phyloP scores from a whole-genome alignment of 768 basidiomycete genomes.

The Mycena chlorophos region DNA sequence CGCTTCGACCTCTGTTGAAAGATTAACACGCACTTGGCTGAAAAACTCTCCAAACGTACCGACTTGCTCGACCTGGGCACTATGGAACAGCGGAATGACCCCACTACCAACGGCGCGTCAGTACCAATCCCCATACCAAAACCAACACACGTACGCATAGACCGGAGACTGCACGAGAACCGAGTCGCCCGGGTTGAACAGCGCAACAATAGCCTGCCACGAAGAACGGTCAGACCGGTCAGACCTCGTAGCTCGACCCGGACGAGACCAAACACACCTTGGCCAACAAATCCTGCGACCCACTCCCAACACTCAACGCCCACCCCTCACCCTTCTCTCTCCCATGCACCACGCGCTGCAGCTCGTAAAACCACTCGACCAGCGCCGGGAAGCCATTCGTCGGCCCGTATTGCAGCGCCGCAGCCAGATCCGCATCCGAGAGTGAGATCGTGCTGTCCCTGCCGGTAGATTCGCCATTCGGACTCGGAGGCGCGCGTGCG shows the following conservation, averaged over 20 bases:
- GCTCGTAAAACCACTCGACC: constrained; percentile 62
- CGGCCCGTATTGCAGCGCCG: constrained; percentile 74
- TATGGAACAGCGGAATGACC: constrained; percentile 61
- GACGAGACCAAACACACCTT: constrained; percentile 70
- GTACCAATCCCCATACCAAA: constrained; percentile 17
- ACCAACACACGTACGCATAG: constrained; percentile 55
- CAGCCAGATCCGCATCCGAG: constrained; percentile 56
- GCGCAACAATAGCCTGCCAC: constrained; percentile 70
- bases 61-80: constrained; percentile 57
- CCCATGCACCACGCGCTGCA: constrained; percentile 73
- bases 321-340: constrained; percentile 65
- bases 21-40: neutral
- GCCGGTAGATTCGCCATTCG: constrained; percentile 18
- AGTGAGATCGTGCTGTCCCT: constrained; percentile 57
- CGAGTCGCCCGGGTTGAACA: constrained; percentile 78
- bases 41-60: constrained; percentile 38
- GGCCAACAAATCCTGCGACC: constrained; percentile 86
- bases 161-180: constrained; percentile 82
- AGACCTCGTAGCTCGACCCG: no score
- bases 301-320: constrained; percentile 75
- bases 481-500: constrained; percentile 46
- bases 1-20: constrained; percentile 65
- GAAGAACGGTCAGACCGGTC: constrained; percentile 3
- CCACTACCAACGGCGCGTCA: constrained; percentile 49
- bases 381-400: constrained; percentile 70